Conservation (phyloP, 768 basidiomycete genomes). For the Pulveroboletus frians region DNA sequence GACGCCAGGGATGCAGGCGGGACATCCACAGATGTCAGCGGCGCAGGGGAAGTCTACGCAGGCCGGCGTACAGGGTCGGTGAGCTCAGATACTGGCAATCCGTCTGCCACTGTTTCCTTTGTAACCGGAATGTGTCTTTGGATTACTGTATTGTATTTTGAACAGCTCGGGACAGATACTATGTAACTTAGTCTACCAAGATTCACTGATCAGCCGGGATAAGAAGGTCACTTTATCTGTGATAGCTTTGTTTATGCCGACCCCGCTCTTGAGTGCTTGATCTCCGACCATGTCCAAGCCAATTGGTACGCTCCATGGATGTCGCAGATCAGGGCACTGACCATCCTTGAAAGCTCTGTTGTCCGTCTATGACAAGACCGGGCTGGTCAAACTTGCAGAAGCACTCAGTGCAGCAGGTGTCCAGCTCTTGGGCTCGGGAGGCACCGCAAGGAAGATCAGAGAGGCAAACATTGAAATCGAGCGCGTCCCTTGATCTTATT, state of each 20-base stretch:
- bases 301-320: constrained; percentile 20
- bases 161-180: not conserved
- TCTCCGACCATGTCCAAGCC: constrained; percentile 23
- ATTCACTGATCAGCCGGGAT: constrained; percentile 16
- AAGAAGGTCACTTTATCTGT: constrained; percentile 6
- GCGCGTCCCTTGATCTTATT: constrained; percentile 46
- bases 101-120: constrained; percentile 1
- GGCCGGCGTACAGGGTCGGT: constrained; percentile 33
- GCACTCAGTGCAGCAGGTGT: constrained; percentile 81
- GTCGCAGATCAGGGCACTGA: constrained; percentile 1
- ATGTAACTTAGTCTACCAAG: constrained; percentile 3
- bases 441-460: constrained; percentile 96
- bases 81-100: constrained; percentile 11
- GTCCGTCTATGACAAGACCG: constrained; percentile 95
- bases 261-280: constrained; percentile 12
- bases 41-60: constrained; percentile 31
- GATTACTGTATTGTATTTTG: constrained; percentile 11
- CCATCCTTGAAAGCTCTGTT: constrained; percentile 58
- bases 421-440: constrained; percentile 88
- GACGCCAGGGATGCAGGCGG: constrained; percentile 25
- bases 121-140: constrained; percentile 7
- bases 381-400: constrained; percentile 81
- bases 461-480: constrained; percentile 88
- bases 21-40: constrained; percentile 27
- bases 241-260: not conserved